Percentiles rank a stretch among this genome's conserved stretches.
Conservation (phyloP, 2,329 filamentous ascomycete genomes). For the Pseudogymnoascus sp. region DNA sequence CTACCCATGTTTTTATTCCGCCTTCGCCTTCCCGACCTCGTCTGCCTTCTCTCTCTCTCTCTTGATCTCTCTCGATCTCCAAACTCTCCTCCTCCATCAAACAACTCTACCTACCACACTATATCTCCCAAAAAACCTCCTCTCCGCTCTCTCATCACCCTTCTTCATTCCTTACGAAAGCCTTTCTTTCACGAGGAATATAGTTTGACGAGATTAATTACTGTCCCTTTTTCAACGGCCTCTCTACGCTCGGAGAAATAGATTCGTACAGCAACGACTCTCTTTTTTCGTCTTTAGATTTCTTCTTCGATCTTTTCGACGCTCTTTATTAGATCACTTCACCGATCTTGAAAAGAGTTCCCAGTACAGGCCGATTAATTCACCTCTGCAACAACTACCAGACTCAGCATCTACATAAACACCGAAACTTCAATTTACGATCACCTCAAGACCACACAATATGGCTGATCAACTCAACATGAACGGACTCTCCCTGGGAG, state of each 20-base stretch:
- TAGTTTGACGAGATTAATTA: conserved; percentile 1
- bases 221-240: conserved; percentile 10
- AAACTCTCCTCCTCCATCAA: conserved; percentile 14
- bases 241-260: conserved; percentile 9
- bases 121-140: conserved; percentile 9
- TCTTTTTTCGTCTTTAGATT: conserved; percentile 25
- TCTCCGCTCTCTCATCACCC: conserved; percentile 29
- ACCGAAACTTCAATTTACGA: conserved; percentile 9
- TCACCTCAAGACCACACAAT: conserved; percentile 31
- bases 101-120: conserved; percentile 14
- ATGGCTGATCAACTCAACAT: conserved; percentile 85
- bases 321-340: conserved; percentile 18
- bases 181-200: conserved; percentile 35
- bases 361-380: conserved; percentile 6
- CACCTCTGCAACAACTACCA: background rate
- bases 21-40: background rate
- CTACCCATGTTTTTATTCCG: conserved; percentile 20
- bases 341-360: conserved; percentile 18
- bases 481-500: conserved; percentile 59
- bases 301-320: conserved; percentile 16
- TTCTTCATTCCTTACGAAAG: conserved; percentile 38
- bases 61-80: conserved; percentile 19
- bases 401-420: background rate
- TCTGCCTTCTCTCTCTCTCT: conserved; percentile 14
- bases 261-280: conserved; percentile 13